phyloP scores from a whole-genome alignment of 768 basidiomycete genomes.

The Sarcodon aspratus region DNA sequence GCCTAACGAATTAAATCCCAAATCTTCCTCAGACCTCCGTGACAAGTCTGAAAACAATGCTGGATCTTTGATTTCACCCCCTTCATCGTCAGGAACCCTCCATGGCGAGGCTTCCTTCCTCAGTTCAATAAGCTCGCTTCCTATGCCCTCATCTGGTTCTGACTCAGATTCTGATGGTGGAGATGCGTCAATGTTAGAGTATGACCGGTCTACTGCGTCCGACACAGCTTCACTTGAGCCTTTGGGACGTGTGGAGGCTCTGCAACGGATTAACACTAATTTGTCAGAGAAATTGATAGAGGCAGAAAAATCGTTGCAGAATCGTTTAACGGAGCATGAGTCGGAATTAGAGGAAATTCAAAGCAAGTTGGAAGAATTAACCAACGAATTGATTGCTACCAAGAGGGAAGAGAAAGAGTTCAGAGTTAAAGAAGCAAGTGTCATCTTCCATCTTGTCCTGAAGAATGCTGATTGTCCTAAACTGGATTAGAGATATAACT shows the following conservation, averaged over 20 bases:
- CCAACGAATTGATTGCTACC: constrained; percentile 63
- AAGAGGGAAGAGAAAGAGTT: constrained; percentile 93
- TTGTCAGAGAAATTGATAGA: constrained; percentile 64
- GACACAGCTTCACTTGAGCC: constrained; percentile 66
- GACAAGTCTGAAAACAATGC: constrained; percentile 11
- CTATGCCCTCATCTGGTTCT: constrained; percentile 33
- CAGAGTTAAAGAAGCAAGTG: constrained; percentile 67
- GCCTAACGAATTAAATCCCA: too few species aligned
- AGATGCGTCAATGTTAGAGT: constrained; percentile 43
- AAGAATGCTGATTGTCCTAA: constrained; percentile 10
- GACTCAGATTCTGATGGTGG: constrained; percentile 33
- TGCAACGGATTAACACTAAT: constrained; percentile 66
- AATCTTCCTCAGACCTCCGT: constrained; percentile 22
- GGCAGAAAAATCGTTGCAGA: constrained; percentile 55
- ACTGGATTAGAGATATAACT: constrained; percentile 37
- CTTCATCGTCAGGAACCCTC: constrained; percentile 20
- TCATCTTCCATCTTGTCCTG: constrained; percentile 1
- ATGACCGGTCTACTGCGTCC: constrained; percentile 43
- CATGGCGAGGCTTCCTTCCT: constrained; percentile 28
- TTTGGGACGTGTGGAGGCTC: constrained; percentile 58
- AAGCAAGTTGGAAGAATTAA: constrained; percentile 61
- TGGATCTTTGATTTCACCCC: constrained; percentile 21
- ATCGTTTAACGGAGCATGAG: constrained; percentile 67
- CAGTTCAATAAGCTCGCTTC: constrained; percentile 38
- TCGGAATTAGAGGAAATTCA: constrained; percentile 77